Base-by-base conservation (phyloP, 78 protist genomes). In the Capsaspora owczarzaki region DNA sequence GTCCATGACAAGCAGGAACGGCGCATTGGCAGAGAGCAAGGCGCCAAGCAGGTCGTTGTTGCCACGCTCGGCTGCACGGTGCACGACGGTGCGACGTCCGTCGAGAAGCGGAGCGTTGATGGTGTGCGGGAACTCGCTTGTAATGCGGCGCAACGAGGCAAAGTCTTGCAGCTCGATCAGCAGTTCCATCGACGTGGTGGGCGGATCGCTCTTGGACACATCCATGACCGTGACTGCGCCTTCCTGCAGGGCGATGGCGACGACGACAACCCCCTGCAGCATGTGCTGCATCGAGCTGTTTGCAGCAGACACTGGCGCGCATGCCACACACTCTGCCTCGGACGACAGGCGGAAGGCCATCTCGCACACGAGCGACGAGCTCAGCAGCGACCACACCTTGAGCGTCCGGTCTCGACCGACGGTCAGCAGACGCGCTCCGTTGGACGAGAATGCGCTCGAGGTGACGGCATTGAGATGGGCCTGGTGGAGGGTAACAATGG, bases 311-410 rank as follows among this genome's bases (percentile, higher is more conserved):
- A 29, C 66, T 56, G 35, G n/a, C n/a, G n/a, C n/a, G n/a, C n/a
- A n/a, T n/a, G n/a, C n/a, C n/a, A 56, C 66, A 12, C 66, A 56
- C 66, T 56, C 66, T 16, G 33, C 66, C 66, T 56, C 66, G 66
- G 66, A 16, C n/a, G 66, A 29, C 66, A 56, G 25, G 20, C n/a
- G 20, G n/a, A 56, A 56, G 35, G 66, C 66, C 66, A 56, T 56
- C 25, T 56, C 66, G 66, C 66, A 56, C n/a, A n/a, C n/a, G n/a
- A n/a, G n/a, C 4, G 66, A 56, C 10, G 2, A 56, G 66, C 25
- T 29, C 33, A 16, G 20, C 66, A 56, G 2, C 33, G 12, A 16
- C 66, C 66, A 56, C 66, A 56, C 66, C n/a, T 56, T 56, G 35
- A 56, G 66, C 66, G 66, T 56, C 14, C 25, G 12, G 66, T 56